A percentile compares a stretch with the other conserved stretches of the same genome.
These are phyloP conservation scores for Diaporthe vaccinii DNA, from an alignment of 2,329 filamentous ascomycete species.

Conservation along the genomic window DNA sequence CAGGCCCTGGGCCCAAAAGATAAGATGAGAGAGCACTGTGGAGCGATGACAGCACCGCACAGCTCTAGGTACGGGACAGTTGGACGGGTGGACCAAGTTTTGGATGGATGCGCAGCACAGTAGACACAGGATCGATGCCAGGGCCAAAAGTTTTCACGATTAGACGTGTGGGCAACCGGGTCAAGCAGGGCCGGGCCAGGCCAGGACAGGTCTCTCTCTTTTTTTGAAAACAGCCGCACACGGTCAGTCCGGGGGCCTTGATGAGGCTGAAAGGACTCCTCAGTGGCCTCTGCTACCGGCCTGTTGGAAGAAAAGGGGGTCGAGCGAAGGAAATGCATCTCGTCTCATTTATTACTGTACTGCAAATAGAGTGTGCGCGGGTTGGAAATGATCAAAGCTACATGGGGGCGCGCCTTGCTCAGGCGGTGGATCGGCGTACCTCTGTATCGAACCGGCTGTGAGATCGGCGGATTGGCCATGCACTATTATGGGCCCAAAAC, in stretches of 20 bases:
- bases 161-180: background rate
- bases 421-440: slow-evolving; percentile 16
- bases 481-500: slow-evolving; percentile 28
- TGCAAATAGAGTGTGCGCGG: slow-evolving; percentile 15
- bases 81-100: slow-evolving; percentile 22
- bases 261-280: background rate
- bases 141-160: background rate
- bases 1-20: slow-evolving; percentile 21
- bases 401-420: background rate
- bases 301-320: background rate
- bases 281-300: background rate
- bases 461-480: slow-evolving; percentile 24
- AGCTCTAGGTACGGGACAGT: slow-evolving; percentile 18
- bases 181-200: background rate
- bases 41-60: slow-evolving; percentile 41
- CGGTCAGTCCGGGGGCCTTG: background rate
- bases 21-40: slow-evolving; percentile 36
- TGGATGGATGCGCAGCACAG: slow-evolving; percentile 11
- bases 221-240: background rate
- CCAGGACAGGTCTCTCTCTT: background rate
- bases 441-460: slow-evolving; percentile 2
- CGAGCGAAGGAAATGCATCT: slow-evolving; percentile 9
- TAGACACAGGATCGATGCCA: slow-evolving; percentile 5
- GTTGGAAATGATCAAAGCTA: slow-evolving; percentile 16
- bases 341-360: slow-evolving; percentile 5